Conservation (phyloP, 805 yeast genomes). For the Saccharomyces cerevisiae region DNA sequence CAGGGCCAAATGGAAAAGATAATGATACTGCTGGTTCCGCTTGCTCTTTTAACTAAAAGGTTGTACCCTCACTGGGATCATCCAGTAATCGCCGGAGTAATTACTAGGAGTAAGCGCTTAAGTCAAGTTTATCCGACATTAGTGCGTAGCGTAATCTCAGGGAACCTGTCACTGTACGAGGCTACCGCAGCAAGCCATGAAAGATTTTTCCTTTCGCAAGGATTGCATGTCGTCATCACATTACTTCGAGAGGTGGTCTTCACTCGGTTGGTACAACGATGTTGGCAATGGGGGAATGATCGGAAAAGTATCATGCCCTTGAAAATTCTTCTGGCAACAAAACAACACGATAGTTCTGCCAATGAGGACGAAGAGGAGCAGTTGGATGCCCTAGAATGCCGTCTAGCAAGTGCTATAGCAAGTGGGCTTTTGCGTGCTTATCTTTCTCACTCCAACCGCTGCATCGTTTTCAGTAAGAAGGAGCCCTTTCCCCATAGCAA, state of each 20-base stretch:
- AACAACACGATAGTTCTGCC: neutral
- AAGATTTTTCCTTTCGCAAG: conserved; percentile 44
- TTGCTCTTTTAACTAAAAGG: conserved; percentile 43
- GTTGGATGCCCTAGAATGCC: conserved; percentile 43
- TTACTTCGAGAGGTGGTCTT: conserved; percentile 44
- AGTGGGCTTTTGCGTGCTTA: conserved; percentile 66
- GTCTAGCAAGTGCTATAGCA: conserved; percentile 56
- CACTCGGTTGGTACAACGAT: conserved; percentile 40
- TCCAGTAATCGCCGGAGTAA: conserved; percentile 32
- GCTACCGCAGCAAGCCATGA: conserved; percentile 38
- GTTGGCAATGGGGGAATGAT: conserved; percentile 15
- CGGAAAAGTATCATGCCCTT: conserved; percentile 15
- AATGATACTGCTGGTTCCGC: conserved; percentile 54
- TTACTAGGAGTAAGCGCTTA: neutral
- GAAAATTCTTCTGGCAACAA: neutral
- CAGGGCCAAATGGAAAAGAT: conserved; percentile 32
- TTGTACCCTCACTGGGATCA: conserved; percentile 36
- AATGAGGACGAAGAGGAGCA: neutral
- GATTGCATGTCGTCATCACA: conserved; percentile 53
- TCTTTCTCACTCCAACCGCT: conserved; percentile 64
- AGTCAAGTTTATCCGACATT: conserved; percentile 37
- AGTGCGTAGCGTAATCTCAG: conserved; percentile 41
- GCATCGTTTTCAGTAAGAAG: conserved; percentile 66
- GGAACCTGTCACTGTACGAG: conserved; percentile 51
- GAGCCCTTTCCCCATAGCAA: conserved; percentile 55